Percentiles rank a stretch among this genome's conserved stretches.
Conservation (phyloP, 306 rosid species). For the Gillenia trifoliata region DNA sequence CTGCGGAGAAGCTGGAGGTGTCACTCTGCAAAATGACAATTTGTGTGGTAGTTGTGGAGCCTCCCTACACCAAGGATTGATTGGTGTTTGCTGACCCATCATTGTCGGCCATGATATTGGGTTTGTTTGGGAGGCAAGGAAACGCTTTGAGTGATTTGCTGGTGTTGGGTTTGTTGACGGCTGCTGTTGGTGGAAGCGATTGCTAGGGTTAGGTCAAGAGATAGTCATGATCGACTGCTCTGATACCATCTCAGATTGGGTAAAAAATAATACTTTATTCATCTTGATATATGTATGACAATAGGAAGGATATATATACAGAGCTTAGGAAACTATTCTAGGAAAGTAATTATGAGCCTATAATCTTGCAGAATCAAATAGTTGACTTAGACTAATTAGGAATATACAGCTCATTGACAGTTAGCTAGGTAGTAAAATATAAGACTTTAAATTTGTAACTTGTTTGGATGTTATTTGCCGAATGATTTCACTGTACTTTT, state of each 20-base stretch:
- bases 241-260: not conserved
- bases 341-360: not conserved
- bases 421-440: too few relatives aligned
- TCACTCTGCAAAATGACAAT: not conserved
- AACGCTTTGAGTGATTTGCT: not conserved
- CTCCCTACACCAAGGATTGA: not conserved
- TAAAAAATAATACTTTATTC: not conserved
- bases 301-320: not conserved
- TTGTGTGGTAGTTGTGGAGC: not conserved
- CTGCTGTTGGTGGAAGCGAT: not conserved
- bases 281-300: too few relatives aligned
- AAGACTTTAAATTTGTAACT: too few relatives aligned
- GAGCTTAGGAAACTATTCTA: not conserved
- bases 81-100: not conserved
- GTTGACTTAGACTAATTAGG: not conserved
- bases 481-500: too few relatives aligned
- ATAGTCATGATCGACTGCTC: not conserved
- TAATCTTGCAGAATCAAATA: not conserved
- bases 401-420: not conserved
- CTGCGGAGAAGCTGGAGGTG: not conserved
- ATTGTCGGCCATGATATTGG: not conserved
- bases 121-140: too few relatives aligned
- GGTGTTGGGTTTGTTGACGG: not conserved
- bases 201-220: not conserved
- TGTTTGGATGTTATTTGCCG: too few relatives aligned